phyloP scores from a whole-genome alignment of 1,139 yeast species.

The Saccharomycopsis hybrid region DNA sequence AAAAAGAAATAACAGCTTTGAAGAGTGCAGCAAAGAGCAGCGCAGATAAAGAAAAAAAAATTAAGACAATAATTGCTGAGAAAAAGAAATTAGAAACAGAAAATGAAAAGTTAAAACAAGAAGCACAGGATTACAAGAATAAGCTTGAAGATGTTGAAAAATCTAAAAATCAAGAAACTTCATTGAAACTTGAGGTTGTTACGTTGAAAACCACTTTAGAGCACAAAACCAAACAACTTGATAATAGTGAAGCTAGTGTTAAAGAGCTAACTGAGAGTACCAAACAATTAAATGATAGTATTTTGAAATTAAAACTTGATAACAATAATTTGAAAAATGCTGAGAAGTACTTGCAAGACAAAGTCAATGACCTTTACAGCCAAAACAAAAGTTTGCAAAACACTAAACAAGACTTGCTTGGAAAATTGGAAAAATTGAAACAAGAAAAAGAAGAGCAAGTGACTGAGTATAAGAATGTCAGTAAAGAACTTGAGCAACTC shows the following conservation, averaged over 20 bases:
- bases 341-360: conserved; percentile 25
- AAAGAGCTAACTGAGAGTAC: conserved; percentile 24
- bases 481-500: conserved; percentile 29
- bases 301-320: conserved; percentile 22
- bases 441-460: conserved; percentile 14
- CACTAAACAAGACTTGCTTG: conserved; percentile 29
- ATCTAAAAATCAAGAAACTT: conserved; percentile 16
- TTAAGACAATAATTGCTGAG: conserved; percentile 1
- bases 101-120: conserved; percentile 8
- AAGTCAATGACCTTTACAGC: conserved; percentile 3
- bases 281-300: conserved; percentile 23
- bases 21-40: conserved; percentile 1
- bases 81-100: conserved; percentile 8
- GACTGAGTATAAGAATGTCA: conserved; percentile 24
- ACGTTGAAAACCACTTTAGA: conserved; percentile 25
- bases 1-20: conserved; percentile 15
- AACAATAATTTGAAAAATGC: conserved; percentile 21
- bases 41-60: conserved; percentile 5
- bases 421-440: conserved; percentile 20
- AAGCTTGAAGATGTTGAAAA: conserved; percentile 7
- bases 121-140: conserved; percentile 6
- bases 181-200: conserved; percentile 27
- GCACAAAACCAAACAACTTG: conserved; percentile 19
- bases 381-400: conserved; percentile 25
- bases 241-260: conserved; percentile 6